phyloP scores from a whole-genome alignment of 352 stramenopile genomes.

The Phytophthora lateralis region DNA sequence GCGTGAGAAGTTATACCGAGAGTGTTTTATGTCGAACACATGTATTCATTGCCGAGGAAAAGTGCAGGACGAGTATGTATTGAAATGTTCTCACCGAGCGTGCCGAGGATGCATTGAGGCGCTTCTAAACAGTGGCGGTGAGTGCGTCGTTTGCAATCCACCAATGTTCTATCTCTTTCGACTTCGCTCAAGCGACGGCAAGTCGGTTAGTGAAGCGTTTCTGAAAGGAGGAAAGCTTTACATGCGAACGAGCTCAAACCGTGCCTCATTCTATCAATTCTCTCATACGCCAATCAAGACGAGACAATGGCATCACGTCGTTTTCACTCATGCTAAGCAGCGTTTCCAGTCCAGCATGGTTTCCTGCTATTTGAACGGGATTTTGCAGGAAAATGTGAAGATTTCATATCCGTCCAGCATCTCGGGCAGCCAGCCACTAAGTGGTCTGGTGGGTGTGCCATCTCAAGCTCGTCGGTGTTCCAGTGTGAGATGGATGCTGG shows the following conservation, averaged over 20 bases:
- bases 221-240: conserved; percentile 65
- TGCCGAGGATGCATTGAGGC: conserved; percentile 65
- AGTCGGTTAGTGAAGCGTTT: conserved; percentile 73
- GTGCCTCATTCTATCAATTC: conserved; percentile 60
- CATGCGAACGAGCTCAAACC: conserved; percentile 63
- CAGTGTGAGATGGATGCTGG: conserved; percentile 52
- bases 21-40: conserved; percentile 57
- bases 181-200: conserved; percentile 70
- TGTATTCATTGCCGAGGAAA: conserved; percentile 59
- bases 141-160: conserved; percentile 76
- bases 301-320: conserved; percentile 55
- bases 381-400: conserved; percentile 72
- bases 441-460: conserved; percentile 61
- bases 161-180: conserved; percentile 77
- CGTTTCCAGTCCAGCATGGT: conserved; percentile 74
- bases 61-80: conserved; percentile 50
- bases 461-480: conserved; percentile 53
- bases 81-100: conserved; percentile 77
- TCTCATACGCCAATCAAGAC: conserved; percentile 48
- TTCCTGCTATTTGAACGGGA: conserved; percentile 64
- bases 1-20: conserved; percentile 66
- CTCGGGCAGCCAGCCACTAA: conserved; percentile 55
- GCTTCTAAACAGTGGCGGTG: conserved; percentile 54
- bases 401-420: conserved; percentile 72
- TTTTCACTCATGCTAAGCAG: conserved; percentile 65